Evolutionary conservation across 495 filamentous ascomycete genomes (phyloP).

Genomic region (Penicillium cosmopolitanum): DNA sequence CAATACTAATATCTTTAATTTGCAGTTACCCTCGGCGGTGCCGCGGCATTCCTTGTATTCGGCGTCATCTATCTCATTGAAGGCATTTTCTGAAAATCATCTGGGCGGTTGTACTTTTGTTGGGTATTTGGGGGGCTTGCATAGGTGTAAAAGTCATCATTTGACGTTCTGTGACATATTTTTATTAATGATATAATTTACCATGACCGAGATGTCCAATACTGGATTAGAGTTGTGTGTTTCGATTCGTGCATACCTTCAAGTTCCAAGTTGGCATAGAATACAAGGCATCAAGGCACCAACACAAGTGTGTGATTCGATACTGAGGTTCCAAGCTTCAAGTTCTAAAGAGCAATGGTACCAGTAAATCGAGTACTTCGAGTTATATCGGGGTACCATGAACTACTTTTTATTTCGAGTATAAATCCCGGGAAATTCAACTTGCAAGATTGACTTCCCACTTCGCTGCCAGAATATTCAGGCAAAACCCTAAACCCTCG

Average conservation of each 20-base stretch:
- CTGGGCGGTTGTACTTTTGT: slow-evolving; percentile 8
- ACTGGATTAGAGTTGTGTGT: too few relatives aligned
- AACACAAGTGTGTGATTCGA: too few relatives aligned
- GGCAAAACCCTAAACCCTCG: background rate
- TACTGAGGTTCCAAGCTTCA: too few relatives aligned
- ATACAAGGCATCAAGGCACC: too few relatives aligned
- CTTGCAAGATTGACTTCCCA: too few relatives aligned
- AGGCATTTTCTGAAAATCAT: slow-evolving; percentile 59
- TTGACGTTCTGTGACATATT: slow-evolving; percentile 24
- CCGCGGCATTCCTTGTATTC: slow-evolving; percentile 87
- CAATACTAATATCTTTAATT: slow-evolving; percentile 22
- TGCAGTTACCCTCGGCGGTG: slow-evolving; percentile 90
- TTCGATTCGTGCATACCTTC: too few relatives aligned
- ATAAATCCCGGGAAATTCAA: too few relatives aligned
- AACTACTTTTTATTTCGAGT: too few relatives aligned
- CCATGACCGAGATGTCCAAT: background rate
- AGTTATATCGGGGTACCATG: too few relatives aligned
- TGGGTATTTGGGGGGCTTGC: slow-evolving; percentile 11
- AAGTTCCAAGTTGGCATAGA: too few relatives aligned
- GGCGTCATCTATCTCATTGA: slow-evolving; percentile 90
- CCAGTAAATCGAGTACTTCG: too few relatives aligned
- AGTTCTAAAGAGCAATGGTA: too few relatives aligned
- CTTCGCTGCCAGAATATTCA: background rate
- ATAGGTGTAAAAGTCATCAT: slow-evolving; percentile 22
- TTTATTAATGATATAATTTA: slow-evolving; percentile 29